A percentile compares a stretch with the other conserved stretches of the same genome.
phyloP scores from a whole-genome alignment of 805 yeast species.

The Saturnispora galanensis region DNA sequence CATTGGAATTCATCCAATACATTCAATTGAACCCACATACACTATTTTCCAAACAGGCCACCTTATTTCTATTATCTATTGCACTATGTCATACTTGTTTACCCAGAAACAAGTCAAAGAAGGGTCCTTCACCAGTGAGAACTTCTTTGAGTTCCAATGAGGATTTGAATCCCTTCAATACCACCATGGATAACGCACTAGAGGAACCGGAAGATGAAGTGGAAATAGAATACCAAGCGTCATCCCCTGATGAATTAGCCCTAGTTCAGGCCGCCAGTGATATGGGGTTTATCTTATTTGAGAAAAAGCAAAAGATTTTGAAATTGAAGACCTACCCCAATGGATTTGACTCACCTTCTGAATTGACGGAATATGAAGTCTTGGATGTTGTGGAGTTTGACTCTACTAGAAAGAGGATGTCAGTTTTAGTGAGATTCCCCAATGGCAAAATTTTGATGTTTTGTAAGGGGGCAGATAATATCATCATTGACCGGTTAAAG shows the following conservation, averaged over 20 bases:
- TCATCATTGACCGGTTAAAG: constrained; percentile 66
- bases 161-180: constrained; percentile 10
- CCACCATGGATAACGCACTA: constrained; percentile 4
- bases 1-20: constrained; percentile 58
- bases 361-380: constrained; percentile 59
- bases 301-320: constrained; percentile 50
- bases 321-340: constrained; percentile 72
- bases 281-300: constrained; percentile 78
- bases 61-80: constrained; percentile 68
- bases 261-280: constrained; percentile 91
- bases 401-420: constrained; percentile 88
- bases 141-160: constrained; percentile 17
- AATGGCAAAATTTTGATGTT: constrained; percentile 64
- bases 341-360: constrained; percentile 62
- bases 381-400: constrained; percentile 79
- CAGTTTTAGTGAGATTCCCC: constrained; percentile 71
- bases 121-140: constrained; percentile 2
- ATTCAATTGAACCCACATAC: constrained; percentile 66
- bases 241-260: constrained; percentile 96
- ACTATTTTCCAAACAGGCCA: constrained; percentile 59
- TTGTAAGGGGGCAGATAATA: constrained; percentile 94
- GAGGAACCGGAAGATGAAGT: constrained; percentile 26
- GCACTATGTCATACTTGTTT: constrained; percentile 88
- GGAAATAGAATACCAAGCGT: constrained; percentile 72
- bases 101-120: constrained; percentile 40